A percentile compares a stretch with the other conserved stretches of the same genome.
Conservation (phyloP, 192 early-diverging fungal species). For the Backusella psychrophila region DNA sequence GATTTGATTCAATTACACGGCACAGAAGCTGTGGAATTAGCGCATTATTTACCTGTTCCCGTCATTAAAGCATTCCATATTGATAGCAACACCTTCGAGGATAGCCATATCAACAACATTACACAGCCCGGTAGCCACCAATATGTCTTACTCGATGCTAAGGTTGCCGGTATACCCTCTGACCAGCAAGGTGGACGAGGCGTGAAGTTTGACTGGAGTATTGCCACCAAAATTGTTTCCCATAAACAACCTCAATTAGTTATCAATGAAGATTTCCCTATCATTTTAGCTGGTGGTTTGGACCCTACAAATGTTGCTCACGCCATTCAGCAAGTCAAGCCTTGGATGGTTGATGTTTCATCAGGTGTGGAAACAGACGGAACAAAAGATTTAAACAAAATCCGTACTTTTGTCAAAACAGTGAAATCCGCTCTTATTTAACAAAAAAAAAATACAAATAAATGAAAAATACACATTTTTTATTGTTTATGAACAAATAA, state of each 20-base stretch:
- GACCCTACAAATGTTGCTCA: slow-evolving; percentile 76
- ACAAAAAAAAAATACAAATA: background rate
- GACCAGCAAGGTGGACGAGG: slow-evolving; percentile 78
- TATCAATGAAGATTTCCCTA: slow-evolving; percentile 48
- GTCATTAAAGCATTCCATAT: slow-evolving; percentile 92
- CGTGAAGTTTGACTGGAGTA: slow-evolving; percentile 81
- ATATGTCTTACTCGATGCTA: slow-evolving; percentile 62
- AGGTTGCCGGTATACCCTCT: slow-evolving; percentile 44
- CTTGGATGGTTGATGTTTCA: slow-evolving; percentile 91
- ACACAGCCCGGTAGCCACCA: slow-evolving; percentile 55
- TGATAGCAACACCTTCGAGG: slow-evolving; percentile 48
- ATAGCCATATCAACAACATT: slow-evolving; percentile 29
- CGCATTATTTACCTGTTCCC: slow-evolving; percentile 72
- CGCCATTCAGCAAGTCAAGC: slow-evolving; percentile 65
- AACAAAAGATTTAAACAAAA: slow-evolving; percentile 77
- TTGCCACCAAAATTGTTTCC: slow-evolving; percentile 57
- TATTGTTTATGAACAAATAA: background rate
- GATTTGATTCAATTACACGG: slow-evolving; percentile 97
- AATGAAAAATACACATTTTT: background rate
- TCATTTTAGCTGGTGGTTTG: slow-evolving; percentile 91
- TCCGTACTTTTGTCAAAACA: slow-evolving; percentile 65
- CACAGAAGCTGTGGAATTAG: slow-evolving; percentile 62
- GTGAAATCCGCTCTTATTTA: slow-evolving; percentile 44
- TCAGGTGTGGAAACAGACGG: slow-evolving; percentile 88
- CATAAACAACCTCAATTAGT: slow-evolving; percentile 1